Evolutionary conservation across 2,329 filamentous ascomycete genomes (phyloP), one percentile per base, ranked within the genome.

Genomic region (Fonsecaea erecta): DNA sequence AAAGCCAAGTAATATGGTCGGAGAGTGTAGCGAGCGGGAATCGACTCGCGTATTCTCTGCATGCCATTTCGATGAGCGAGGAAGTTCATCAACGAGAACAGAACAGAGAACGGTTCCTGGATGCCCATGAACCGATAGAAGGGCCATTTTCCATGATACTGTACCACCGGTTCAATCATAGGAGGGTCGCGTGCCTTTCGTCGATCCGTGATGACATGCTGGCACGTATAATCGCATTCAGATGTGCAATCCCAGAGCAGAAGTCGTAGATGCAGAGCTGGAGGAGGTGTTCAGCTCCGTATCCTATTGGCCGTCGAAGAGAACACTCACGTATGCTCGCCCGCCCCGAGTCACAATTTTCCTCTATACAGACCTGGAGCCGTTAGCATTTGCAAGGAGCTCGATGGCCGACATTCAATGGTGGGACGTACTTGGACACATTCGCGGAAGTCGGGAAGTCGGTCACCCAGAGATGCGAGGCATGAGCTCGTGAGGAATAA

Each of bases 91-190:
- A 97, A 83, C 70, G 91, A 96, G 84, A 97, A 99, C 74, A 97
- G 82, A 71, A 98, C 94, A 57, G 89, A 93, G 77, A 93, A 92
- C 65, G 94, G 93, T 81, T 99, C 95, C 80, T 99, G 95, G 82
- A 97, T 90, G 77, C 95, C 95, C 60, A 96, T 79, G 74, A 97
- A 85, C 71, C 95, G 91, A 77, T 89, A 84, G 80, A 99, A 99
- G 43, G 95, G 95, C 95, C 95, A 99, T 85, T 99, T 99, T 34
- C 95, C 95, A 81, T 99, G 93, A 83, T 93, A 99, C 80, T 99
- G 95, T 63, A 94, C 89, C 56, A 97, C 79, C 11, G 88, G 85
- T 32, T 87, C 77, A 68, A 86, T 80, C 81, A 88, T 88, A 0
- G 86, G 86, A 35, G 86, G 85, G 66, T 87, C 85, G 68, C 85